Evolutionary conservation across 2,329 filamentous ascomycete genomes (phyloP).

Genomic region (Colletotrichum tanaceti): DNA sequence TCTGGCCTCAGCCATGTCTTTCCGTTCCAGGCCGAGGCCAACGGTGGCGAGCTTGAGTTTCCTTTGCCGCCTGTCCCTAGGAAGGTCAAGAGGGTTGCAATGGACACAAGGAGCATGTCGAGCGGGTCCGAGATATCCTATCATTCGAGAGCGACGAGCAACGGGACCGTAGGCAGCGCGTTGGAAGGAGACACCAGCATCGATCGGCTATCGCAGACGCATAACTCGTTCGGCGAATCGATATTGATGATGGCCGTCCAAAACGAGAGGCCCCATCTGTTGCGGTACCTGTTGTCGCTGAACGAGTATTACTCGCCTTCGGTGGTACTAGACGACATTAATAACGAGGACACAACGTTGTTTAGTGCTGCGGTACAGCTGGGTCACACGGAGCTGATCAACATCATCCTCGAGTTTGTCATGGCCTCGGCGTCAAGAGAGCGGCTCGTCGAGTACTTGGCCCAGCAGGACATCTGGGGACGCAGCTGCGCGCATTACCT

Average conservation of each 20-base stretch:
- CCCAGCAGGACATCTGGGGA: constrained; percentile 83
- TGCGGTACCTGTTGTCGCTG: constrained; percentile 83
- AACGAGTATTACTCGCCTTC: constrained; percentile 78
- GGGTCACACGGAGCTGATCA: constrained; percentile 78
- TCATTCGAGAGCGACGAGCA: constrained; percentile 80
- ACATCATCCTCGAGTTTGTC: constrained; percentile 79
- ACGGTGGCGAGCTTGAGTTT: constrained; percentile 46
- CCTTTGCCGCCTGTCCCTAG: constrained; percentile 52
- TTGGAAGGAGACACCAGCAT: constrained; percentile 90
- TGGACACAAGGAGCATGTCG: constrained; percentile 91
- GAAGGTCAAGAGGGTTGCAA: constrained; percentile 79
- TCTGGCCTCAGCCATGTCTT: constrained; percentile 85
- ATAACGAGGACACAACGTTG: constrained; percentile 89
- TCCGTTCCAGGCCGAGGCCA: constrained; percentile 73
- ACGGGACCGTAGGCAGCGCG: constrained; percentile 77
- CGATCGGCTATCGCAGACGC: constrained; percentile 79
- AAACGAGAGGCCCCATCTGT: constrained; percentile 74
- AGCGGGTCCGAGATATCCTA: constrained; percentile 87
- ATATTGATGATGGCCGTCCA: constrained; percentile 89
- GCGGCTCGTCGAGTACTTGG: constrained; percentile 75
- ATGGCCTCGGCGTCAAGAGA: constrained; percentile 66
- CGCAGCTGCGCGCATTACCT: constrained; percentile 95
- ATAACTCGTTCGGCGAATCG: constrained; percentile 80
- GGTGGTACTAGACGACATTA: constrained; percentile 82
- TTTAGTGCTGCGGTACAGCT: constrained; percentile 91